Conservation (phyloP, 176 grass and related monocot genomes). For the Eleusine coracana region DNA sequence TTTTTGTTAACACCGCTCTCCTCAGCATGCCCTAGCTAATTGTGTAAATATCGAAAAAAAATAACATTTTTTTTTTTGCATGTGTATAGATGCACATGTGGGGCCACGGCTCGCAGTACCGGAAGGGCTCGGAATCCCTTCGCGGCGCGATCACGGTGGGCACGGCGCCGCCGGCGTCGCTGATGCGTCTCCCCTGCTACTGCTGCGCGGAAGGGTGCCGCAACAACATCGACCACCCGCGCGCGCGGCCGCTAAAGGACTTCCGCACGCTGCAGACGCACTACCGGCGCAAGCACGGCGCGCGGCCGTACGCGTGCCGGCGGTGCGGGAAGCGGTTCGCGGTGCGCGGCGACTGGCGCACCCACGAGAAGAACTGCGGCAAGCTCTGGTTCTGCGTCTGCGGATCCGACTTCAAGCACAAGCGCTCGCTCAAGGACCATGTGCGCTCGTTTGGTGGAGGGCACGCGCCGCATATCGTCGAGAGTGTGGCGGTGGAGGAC, state of each 20-base stretch:
- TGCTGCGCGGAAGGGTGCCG: constrained; percentile 86
- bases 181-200: constrained; percentile 82
- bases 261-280: constrained; percentile 92
- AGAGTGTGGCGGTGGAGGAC: constrained; percentile 49
- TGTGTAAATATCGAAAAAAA: no score
- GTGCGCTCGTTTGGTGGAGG: constrained; percentile 81
- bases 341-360: constrained; percentile 91
- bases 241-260: constrained; percentile 79
- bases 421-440: constrained; percentile 91
- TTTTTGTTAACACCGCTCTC: neutral
- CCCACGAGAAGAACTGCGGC: constrained; percentile 95
- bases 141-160: constrained; percentile 46
- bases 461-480: constrained; percentile 83
- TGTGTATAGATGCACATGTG: constrained; percentile 90
- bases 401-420: constrained; percentile 93
- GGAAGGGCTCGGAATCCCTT: constrained; percentile 70
- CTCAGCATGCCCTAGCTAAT: neutral
- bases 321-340: constrained; percentile 82
- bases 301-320: constrained; percentile 70
- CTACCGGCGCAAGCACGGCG: constrained; percentile 85
- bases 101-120: constrained; percentile 92
- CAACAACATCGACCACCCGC: constrained; percentile 82
- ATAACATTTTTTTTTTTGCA: neutral
- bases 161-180: constrained; percentile 39
- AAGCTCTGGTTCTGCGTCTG: constrained; percentile 94